Evolutionary conservation across 2,329 filamentous ascomycete genomes (phyloP), one percentile per base, ranked within the genome.

Genomic region (Hymenoscyphus fructigenus): DNA sequence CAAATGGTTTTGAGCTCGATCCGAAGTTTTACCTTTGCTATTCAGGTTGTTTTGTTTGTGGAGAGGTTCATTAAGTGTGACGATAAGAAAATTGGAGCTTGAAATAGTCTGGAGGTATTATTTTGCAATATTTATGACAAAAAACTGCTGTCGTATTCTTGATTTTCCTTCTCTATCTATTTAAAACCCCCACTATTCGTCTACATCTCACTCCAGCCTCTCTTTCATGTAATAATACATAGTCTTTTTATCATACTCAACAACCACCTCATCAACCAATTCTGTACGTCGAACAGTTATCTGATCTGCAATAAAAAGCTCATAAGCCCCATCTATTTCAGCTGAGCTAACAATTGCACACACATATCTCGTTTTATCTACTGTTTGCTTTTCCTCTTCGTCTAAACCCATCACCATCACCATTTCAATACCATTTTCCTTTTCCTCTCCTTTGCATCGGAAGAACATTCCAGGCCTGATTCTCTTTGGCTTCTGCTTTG

Each of bases 161-260:
- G 34, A 38, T 3, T 38, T 38, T 38, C 32, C 1, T 14, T 38
- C 3, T 38, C 2, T 15, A 38, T 38, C 34, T 38, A 15, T 38
- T 15, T 1, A 38, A 38, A 34, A 9, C 10, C 4, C 10, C 32
- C 5, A 34, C 10, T 38, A 38, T 38, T 38, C 34, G 10, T 14
- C 10, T 38, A 38, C 34, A 14, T 38, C 12, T 38, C 2, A 38
- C 34, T 14, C 34, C 3, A 14, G 9, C 34, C 15, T 38, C 12
- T 15, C 34, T 38, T 38, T 38, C 10, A 71, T 64, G 63, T 80
- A 79, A 67, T 80, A 81, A 61, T 80, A 81, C 61, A 80, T 71
- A 26, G 79, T 79, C 9, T 68, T 76, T 2, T 71, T 62, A 68
- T 82, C 80, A 80, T 53, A 53, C 12, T 53, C 47, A 9, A 53